Conservation (phyloP, 2,329 filamentous ascomycete genomes). For the Aspergillus quadrilineatus region DNA sequence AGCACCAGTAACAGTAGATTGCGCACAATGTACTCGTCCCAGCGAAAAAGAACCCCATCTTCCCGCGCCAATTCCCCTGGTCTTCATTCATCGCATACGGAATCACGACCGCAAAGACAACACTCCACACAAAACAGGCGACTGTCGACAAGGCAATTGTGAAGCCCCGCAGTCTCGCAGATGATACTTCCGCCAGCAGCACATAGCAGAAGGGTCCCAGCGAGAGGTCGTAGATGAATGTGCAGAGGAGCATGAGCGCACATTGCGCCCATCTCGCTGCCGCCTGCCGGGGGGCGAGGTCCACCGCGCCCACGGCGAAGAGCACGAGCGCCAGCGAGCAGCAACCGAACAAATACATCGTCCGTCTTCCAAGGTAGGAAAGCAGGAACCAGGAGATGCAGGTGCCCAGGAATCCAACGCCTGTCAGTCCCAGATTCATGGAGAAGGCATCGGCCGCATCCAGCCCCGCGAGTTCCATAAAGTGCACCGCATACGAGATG, state of each 20-base stretch:
- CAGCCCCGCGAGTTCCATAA: slow-evolving; percentile 36
- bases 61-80: slow-evolving; percentile 30
- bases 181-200: slow-evolving; percentile 30
- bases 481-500: slow-evolving; percentile 32
- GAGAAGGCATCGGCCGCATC: slow-evolving; percentile 26
- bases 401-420: slow-evolving; percentile 45
- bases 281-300: slow-evolving; percentile 35
- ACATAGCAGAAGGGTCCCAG: slow-evolving; percentile 42
- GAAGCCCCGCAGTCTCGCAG: background rate
- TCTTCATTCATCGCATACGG: slow-evolving; percentile 37
- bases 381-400: slow-evolving; percentile 44
- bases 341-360: slow-evolving; percentile 42
- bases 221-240: slow-evolving; percentile 45
- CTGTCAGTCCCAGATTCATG: slow-evolving; percentile 44
- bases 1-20: slow-evolving; percentile 32
- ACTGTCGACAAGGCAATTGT: background rate
- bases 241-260: slow-evolving; percentile 33
- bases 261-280: slow-evolving; percentile 42
- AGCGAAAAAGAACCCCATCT: slow-evolving; percentile 34
- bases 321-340: slow-evolving; percentile 34
- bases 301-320: slow-evolving; percentile 41
- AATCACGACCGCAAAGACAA: slow-evolving; percentile 31
- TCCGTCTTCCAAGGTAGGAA: slow-evolving; percentile 39
- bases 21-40: slow-evolving; percentile 24
- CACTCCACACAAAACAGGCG: background rate